Evolutionary conservation across 345 rosid species (phyloP).

Genomic region (Microcos paniculata): DNA sequence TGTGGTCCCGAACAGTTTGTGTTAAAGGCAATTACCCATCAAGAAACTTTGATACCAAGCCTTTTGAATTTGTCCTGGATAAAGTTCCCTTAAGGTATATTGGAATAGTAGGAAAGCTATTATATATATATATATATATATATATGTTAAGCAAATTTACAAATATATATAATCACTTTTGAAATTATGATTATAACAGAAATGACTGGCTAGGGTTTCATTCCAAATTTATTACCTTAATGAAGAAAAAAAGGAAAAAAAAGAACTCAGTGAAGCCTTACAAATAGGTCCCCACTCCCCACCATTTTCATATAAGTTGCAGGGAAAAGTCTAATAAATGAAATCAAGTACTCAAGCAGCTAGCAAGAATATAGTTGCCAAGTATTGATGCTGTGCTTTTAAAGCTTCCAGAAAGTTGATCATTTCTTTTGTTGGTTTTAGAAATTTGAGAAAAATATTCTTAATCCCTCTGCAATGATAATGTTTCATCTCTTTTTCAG

Average conservation of each 20-base stretch:
- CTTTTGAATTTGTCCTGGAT: conserved; percentile 7
- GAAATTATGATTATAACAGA: not conserved
- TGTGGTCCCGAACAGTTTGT: conserved; percentile 11
- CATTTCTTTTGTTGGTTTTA: not conserved
- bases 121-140: too few species aligned
- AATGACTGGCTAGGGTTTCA: not conserved
- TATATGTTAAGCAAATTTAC: not conserved
- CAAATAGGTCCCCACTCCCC: not conserved
- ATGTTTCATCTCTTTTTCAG: not conserved
- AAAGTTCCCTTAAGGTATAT: not conserved
- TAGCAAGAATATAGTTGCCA: not conserved
- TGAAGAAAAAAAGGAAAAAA: too few species aligned
- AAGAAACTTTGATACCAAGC: conserved; percentile 15
- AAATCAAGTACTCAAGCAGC: not conserved
- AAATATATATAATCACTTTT: too few species aligned
- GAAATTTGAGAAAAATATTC: not conserved
- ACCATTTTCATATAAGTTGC: too few species aligned
- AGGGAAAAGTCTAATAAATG: not conserved
- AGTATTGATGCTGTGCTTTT: not conserved
- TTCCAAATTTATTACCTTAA: too few species aligned
- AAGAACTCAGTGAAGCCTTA: not conserved
- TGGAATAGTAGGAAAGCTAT: not conserved
- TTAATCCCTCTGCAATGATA: not conserved
- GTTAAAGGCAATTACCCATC: conserved; percentile 19
- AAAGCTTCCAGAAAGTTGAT: not conserved